These are phyloP conservation scores for Fusarium buharicum DNA, from an alignment of 2,329 filamentous ascomycete genomes.

Conservation along the genomic window DNA sequence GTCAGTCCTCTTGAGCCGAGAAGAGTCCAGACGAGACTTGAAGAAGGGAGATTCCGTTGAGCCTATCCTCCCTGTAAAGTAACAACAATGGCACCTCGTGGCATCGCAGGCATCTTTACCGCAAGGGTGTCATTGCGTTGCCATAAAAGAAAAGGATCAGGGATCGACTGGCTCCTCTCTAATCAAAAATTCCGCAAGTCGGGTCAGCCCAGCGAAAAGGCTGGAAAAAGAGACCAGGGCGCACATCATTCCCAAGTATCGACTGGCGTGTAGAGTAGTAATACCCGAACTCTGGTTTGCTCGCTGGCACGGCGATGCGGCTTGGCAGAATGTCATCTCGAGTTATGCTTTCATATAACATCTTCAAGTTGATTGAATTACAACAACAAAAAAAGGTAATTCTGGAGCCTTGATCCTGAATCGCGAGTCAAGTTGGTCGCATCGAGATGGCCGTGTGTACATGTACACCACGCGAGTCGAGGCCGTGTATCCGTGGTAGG, in stretches of 20 bases:
- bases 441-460: conserved; percentile 4
- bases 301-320: conserved; percentile 12
- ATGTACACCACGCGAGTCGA: conserved; percentile 20
- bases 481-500: conserved; percentile 18
- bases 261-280: conserved; percentile 17
- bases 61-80: not conserved
- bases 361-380: conserved; percentile 2
- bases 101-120: conserved; percentile 8
- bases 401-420: conserved; percentile 8
- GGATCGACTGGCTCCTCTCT: conserved; percentile 21
- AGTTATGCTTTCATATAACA: conserved; percentile 2
- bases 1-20: conserved; percentile 16
- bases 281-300: conserved; percentile 23
- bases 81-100: conserved; percentile 3
- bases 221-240: not conserved
- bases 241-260: not conserved
- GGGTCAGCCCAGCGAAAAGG: not conserved
- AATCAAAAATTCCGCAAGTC: conserved; percentile 14
- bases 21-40: not conserved
- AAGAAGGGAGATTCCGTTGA: not conserved
- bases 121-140: conserved; percentile 10
- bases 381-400: not conserved
- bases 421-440: conserved; percentile 26
- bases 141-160: conserved; percentile 14
- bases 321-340: conserved; percentile 33